Percentiles rank a stretch among this genome's conserved stretches.
These are phyloP conservation scores for Byssothecium circinans DNA, from an alignment of 2,329 filamentous ascomycete species.

Conservation along the genomic window DNA sequence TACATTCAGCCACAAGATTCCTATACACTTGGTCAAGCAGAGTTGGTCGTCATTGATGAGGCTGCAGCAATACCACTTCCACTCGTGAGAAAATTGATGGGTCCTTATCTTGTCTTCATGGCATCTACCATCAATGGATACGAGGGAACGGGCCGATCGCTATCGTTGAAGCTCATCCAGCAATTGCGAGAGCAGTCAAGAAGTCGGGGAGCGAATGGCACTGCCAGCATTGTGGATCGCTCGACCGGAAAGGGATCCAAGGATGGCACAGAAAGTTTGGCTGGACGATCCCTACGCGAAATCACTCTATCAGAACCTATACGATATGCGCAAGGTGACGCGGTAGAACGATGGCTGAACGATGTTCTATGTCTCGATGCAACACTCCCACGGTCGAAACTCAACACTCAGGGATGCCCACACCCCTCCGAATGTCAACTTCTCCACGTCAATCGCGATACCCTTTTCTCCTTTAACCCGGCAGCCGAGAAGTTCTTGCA, in stretches of 20 bases:
- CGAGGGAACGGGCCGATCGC: constrained; percentile 90
- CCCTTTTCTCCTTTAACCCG: constrained; percentile 95
- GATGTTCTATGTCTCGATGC: constrained; percentile 90
- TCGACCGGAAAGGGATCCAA: constrained; percentile 69
- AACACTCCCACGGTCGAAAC: constrained; percentile 76
- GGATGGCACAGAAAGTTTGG: constrained; percentile 38
- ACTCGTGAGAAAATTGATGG: constrained; percentile 89
- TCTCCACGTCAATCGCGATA: constrained; percentile 92
- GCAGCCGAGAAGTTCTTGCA: constrained; percentile 97
- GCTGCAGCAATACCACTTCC: constrained; percentile 94
- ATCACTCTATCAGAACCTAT: constrained; percentile 94
- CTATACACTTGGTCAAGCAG: constrained; percentile 91
- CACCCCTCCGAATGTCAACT: constrained; percentile 91
- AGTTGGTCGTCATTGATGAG: constrained; percentile 94
- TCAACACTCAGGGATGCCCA: constrained; percentile 75
- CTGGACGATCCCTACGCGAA: constrained; percentile 81
- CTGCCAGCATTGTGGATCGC: constrained; percentile 70
- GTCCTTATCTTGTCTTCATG: constrained; percentile 98
- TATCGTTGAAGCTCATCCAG: constrained; percentile 95
- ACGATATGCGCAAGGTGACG: constrained; percentile 86
- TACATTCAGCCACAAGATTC: constrained; percentile 97
- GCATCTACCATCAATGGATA: constrained; percentile 99
- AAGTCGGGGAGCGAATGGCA: constrained; percentile 58
- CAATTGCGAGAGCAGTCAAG: constrained; percentile 92
- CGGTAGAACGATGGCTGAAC: constrained; percentile 96